A percentile compares a stretch with the other conserved stretches of the same genome.
Evolutionary conservation across 2,329 filamentous ascomycete genomes (phyloP).

Genomic region (Aspergillus transmontanensis): DNA sequence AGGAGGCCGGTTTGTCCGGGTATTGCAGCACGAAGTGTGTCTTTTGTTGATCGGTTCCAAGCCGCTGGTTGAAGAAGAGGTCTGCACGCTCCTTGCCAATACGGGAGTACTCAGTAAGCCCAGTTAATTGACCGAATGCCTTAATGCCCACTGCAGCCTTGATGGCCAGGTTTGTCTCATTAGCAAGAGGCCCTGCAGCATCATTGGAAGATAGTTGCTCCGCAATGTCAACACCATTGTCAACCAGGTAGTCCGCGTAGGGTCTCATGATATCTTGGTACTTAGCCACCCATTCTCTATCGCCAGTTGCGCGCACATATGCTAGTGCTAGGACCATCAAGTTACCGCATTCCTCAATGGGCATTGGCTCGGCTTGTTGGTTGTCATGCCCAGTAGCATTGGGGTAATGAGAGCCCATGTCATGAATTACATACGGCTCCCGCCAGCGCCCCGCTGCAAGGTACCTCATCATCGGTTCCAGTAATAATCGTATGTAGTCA

Average conservation of each 20-base stretch:
- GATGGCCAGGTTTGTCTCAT: constrained; percentile 52
- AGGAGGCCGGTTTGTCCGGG: constrained; percentile 33
- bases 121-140: constrained; percentile 46
- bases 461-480: constrained; percentile 49
- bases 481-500: constrained; percentile 46
- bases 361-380: constrained; percentile 44
- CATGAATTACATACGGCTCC: constrained; percentile 43
- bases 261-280: constrained; percentile 38
- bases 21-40: constrained; percentile 48
- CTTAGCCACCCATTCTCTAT: constrained; percentile 38
- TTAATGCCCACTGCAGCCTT: constrained; percentile 52
- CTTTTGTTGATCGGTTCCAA: constrained; percentile 38
- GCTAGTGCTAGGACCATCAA: constrained; percentile 42
- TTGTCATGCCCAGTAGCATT: constrained; percentile 45
- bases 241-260: constrained; percentile 47
- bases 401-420: constrained; percentile 46
- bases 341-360: constrained; percentile 46
- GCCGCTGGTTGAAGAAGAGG: constrained; percentile 36
- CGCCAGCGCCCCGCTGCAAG: constrained; percentile 43
- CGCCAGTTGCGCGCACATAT: constrained; percentile 42
- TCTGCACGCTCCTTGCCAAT: constrained; percentile 39
- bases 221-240: constrained; percentile 42
- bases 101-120: constrained; percentile 38
- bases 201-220: constrained; percentile 49
- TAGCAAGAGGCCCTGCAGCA: constrained; percentile 42